Conservation (phyloP, 768 basidiomycete genomes). For the Boletus bicolor region DNA sequence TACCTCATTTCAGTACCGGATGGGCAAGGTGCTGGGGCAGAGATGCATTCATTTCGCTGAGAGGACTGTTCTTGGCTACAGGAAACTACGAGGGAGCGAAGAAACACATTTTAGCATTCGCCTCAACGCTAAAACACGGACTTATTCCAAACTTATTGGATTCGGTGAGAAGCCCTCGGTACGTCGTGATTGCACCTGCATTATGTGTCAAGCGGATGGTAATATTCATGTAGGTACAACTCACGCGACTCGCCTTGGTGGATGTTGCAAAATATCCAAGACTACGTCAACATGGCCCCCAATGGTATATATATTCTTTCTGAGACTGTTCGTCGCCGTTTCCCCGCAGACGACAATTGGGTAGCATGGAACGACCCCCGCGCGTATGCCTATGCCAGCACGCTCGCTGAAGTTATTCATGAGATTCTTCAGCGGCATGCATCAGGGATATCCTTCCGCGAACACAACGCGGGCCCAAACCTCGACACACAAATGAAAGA, state of each 20-base stretch:
- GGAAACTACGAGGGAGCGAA: slow-evolving; percentile 84
- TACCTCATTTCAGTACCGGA: slow-evolving; percentile 88
- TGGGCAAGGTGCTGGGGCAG: slow-evolving; percentile 99
- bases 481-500: slow-evolving; percentile 97
- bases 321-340: slow-evolving; percentile 85
- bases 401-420: slow-evolving; percentile 92
- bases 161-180: slow-evolving; percentile 82
- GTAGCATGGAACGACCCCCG: slow-evolving; percentile 83
- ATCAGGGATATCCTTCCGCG: slow-evolving; percentile 87
- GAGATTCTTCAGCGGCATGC: slow-evolving; percentile 95
- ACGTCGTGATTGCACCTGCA: slow-evolving; percentile 16
- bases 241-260: slow-evolving; percentile 99
- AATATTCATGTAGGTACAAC: slow-evolving; percentile 61
- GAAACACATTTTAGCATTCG: slow-evolving; percentile 89
- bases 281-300: slow-evolving; percentile 81
- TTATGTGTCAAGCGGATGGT: background rate
- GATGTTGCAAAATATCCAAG: slow-evolving; percentile 98
- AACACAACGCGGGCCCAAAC: slow-evolving; percentile 94
- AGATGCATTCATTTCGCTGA: slow-evolving; percentile 88
- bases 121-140: slow-evolving; percentile 91
- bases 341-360: slow-evolving; percentile 93
- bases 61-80: slow-evolving; percentile 91
- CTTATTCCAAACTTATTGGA: slow-evolving; percentile 95
- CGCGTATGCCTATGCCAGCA: slow-evolving; percentile 79
- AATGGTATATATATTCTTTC: slow-evolving; percentile 78